phyloP scores from a whole-genome alignment of 2,329 filamentous ascomycete genomes.

The Fusarium sp. region DNA sequence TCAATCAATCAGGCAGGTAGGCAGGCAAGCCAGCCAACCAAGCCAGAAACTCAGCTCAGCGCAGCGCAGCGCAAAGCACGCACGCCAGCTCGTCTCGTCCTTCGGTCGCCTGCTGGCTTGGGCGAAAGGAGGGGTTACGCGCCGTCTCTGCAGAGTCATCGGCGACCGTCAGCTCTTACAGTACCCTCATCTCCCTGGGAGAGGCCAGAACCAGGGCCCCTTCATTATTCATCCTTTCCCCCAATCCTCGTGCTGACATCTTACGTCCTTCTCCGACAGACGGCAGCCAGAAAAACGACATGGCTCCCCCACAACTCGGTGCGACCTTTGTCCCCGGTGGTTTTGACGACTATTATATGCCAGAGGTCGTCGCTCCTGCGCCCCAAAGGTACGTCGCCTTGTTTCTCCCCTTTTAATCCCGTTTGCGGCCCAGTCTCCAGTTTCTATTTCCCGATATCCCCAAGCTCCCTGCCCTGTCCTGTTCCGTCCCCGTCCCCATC shows the following conservation, averaged over 20 bases:
- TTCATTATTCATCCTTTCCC: conserved; percentile 42
- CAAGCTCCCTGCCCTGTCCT: conserved; percentile 25
- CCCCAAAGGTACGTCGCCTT: conserved; percentile 61
- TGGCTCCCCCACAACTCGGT: conserved; percentile 51
- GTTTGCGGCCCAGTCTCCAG: conserved; percentile 31
- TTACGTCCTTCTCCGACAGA: conserved; percentile 44
- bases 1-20: conserved; percentile 13
- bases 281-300: conserved; percentile 40
- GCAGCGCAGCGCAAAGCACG: conserved; percentile 17
- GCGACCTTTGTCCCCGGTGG: conserved; percentile 67
- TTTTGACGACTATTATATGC: conserved; percentile 67
- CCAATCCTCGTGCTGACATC: conserved; percentile 45
- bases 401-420: conserved; percentile 26
- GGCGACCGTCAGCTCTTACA: conserved; percentile 41
- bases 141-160: conserved; percentile 43
- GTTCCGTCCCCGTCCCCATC: conserved; percentile 26
- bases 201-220: conserved; percentile 38
- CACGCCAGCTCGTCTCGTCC: conserved; percentile 27
- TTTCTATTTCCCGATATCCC: conserved; percentile 32
- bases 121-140: conserved; percentile 40
- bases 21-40: conserved; percentile 29
- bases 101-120: conserved; percentile 26
- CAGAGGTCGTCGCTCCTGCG: conserved; percentile 64
- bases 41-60: conserved; percentile 14
- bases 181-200: conserved; percentile 32